Percentiles rank a stretch among this genome's conserved stretches.
Conservation (phyloP, 495 filamentous ascomycete genomes). For the Aspergillus biplanus region DNA sequence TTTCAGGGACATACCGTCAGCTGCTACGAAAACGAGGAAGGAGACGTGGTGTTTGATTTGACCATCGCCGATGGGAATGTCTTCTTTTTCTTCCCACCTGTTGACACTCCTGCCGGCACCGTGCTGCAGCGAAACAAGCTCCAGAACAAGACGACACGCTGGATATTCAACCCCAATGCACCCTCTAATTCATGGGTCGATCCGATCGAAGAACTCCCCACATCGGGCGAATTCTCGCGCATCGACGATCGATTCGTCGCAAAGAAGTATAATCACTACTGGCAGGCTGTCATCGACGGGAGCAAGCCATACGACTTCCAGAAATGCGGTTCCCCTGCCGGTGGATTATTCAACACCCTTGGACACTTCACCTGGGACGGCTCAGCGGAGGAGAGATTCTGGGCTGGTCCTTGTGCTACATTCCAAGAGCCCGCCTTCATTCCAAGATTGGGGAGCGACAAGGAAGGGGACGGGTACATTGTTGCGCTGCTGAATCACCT, state of each 20-base stretch:
- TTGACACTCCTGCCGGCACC: constrained; percentile 31
- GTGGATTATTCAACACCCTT: constrained; percentile 40
- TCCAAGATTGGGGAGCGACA: constrained; percentile 42
- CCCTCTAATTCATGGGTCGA: constrained; percentile 27
- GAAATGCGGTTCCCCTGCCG: constrained; percentile 19
- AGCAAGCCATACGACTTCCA: constrained; percentile 47
- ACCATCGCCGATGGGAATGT: constrained; percentile 59
- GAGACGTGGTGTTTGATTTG: constrained; percentile 55
- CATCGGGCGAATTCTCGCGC: constrained; percentile 57
- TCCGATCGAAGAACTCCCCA: constrained; percentile 38
- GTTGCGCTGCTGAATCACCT: constrained; percentile 57
- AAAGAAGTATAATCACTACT: constrained; percentile 59
- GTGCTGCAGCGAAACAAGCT: constrained; percentile 25
- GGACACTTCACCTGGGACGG: constrained; percentile 46
- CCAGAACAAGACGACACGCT: constrained; percentile 33
- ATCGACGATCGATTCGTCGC: constrained; percentile 60
- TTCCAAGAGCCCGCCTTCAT: constrained; percentile 63
- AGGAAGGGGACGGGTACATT: constrained; percentile 36
- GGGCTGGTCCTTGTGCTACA: constrained; percentile 47
- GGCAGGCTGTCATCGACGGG: constrained; percentile 53
- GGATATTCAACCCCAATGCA: constrained; percentile 13
- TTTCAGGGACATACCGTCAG: constrained; percentile 57
- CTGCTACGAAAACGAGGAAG: constrained; percentile 52
- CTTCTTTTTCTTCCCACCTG: constrained; percentile 55
- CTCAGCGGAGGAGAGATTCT: constrained; percentile 38